Evolutionary conservation across 257 asterid genomes (phyloP).

Genomic region (Nyctanthes arbortristis): DNA sequence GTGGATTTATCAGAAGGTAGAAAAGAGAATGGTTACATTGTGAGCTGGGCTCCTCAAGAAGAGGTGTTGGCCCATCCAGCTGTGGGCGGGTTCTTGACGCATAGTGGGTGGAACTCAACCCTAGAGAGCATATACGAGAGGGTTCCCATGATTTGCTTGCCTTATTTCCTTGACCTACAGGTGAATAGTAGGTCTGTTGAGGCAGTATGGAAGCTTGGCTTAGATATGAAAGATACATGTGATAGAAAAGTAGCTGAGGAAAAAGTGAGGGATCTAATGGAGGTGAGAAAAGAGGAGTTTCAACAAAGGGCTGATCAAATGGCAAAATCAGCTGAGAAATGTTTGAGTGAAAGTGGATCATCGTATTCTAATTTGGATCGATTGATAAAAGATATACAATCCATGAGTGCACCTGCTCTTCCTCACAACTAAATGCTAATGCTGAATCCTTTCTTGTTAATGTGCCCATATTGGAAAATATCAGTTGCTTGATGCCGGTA

Average conservation of each 20-base stretch:
- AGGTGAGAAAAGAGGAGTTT: constrained; percentile 43
- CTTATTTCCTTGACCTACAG: constrained; percentile 60
- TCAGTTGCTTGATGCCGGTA: background rate
- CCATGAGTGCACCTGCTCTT: constrained; percentile 13
- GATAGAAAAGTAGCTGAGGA: constrained; percentile 47
- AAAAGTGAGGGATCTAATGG: constrained; percentile 49
- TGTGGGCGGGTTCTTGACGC: constrained; percentile 66
- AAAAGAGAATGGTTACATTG: constrained; percentile 50
- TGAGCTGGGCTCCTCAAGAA: constrained; percentile 70
- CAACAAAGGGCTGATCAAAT: constrained; percentile 33
- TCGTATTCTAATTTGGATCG: constrained; percentile 40
- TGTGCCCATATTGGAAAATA: background rate
- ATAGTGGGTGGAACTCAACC: constrained; percentile 74
- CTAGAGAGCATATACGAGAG: constrained; percentile 56
- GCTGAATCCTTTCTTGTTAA: background rate
- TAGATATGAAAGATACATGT: constrained; percentile 72
- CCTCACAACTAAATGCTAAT: background rate
- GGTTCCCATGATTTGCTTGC: constrained; percentile 77
- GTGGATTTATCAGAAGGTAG: constrained; percentile 35
- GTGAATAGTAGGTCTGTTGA: constrained; percentile 58
- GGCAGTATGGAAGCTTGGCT: constrained; percentile 54
- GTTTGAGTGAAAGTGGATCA: constrained; percentile 54
- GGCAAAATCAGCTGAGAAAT: constrained; percentile 39
- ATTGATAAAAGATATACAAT: constrained; percentile 43
- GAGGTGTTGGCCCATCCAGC: constrained; percentile 59